These are phyloP conservation scores for Kodamaea kaohsiungensis DNA, from an alignment of 805 yeast genomes.

Conservation along the genomic window DNA sequence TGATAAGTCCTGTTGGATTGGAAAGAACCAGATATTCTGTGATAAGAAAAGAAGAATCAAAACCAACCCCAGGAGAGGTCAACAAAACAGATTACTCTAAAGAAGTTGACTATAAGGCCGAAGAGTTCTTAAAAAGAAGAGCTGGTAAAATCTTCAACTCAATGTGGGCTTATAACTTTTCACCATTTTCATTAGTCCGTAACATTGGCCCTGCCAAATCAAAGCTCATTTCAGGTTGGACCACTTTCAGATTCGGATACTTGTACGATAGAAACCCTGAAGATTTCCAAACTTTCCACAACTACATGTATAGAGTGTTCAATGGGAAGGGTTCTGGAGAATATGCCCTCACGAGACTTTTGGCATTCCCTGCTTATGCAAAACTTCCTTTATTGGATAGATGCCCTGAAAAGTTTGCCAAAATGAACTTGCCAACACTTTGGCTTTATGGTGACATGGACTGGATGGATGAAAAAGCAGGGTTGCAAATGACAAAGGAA, in stretches of 20 bases:
- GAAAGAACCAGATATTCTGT: constrained; percentile 39
- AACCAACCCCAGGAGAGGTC: constrained; percentile 10
- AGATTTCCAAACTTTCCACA: constrained; percentile 46
- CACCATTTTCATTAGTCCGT: constrained; percentile 57
- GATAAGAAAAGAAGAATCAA: constrained; percentile 5
- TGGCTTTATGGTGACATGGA: constrained; percentile 70
- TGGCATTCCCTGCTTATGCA: constrained; percentile 61
- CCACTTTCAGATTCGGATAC: constrained; percentile 47
- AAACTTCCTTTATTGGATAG: constrained; percentile 59
- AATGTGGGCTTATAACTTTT: constrained; percentile 54
- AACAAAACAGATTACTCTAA: constrained; percentile 5
- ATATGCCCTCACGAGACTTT: constrained; percentile 57
- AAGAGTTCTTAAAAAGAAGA: constrained; percentile 13
- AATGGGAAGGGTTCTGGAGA: constrained; percentile 64
- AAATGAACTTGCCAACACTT: constrained; percentile 45
- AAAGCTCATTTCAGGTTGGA: constrained; percentile 53
- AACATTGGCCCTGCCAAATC: constrained; percentile 56
- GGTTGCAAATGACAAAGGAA: constrained; percentile 33
- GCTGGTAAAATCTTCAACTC: constrained; percentile 19
- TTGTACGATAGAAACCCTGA: constrained; percentile 33
- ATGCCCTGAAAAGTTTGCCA: constrained; percentile 42
- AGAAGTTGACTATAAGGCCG: constrained; percentile 11
- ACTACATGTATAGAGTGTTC: constrained; percentile 55
- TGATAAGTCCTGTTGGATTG: constrained; percentile 47
- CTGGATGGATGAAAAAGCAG: constrained; percentile 71